Evolutionary conservation across 345 rosid species (phyloP).

Genomic region (Odontarrhena argentea): DNA sequence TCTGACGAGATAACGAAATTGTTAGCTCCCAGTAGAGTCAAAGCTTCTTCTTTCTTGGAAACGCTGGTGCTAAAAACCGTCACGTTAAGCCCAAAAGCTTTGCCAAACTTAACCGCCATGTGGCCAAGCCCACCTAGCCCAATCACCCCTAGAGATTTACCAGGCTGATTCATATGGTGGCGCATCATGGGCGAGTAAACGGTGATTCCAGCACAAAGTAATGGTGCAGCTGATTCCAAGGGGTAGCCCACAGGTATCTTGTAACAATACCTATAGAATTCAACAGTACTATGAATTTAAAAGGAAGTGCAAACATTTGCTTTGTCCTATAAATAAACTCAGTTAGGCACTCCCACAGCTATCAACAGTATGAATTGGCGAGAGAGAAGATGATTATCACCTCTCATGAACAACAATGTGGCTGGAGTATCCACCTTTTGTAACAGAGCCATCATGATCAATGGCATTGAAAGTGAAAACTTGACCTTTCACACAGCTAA

Average conservation of each 20-base stretch:
- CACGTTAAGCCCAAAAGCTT: conserved; percentile 81
- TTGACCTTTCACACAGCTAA: conserved; percentile 54
- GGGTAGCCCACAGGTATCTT: conserved; percentile 70
- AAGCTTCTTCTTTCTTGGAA: conserved; percentile 82
- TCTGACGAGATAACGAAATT: conserved; percentile 74
- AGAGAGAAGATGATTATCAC: conserved; percentile 38
- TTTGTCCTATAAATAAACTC: neutral
- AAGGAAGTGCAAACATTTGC: neutral
- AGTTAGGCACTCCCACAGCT: neutral
- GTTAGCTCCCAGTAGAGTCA: conserved; percentile 65
- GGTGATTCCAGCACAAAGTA: conserved; percentile 90
- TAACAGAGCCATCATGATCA: conserved; percentile 73
- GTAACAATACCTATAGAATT: conserved; percentile 68
- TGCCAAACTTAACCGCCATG: conserved; percentile 95
- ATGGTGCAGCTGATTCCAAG: conserved; percentile 73
- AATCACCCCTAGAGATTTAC: conserved; percentile 76
- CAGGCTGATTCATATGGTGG: conserved; percentile 81
- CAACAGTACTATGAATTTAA: neutral
- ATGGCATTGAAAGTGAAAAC: conserved; percentile 66
- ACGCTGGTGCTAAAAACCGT: conserved; percentile 82
- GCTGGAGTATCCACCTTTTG: conserved; percentile 88
- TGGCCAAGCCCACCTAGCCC: conserved; percentile 97
- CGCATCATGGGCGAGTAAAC: conserved; percentile 83
- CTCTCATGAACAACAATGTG: conserved; percentile 75
- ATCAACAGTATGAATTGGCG: neutral